phyloP scores from a whole-genome alignment of 495 filamentous ascomycete species.

The Aspergillus cavernicola region DNA sequence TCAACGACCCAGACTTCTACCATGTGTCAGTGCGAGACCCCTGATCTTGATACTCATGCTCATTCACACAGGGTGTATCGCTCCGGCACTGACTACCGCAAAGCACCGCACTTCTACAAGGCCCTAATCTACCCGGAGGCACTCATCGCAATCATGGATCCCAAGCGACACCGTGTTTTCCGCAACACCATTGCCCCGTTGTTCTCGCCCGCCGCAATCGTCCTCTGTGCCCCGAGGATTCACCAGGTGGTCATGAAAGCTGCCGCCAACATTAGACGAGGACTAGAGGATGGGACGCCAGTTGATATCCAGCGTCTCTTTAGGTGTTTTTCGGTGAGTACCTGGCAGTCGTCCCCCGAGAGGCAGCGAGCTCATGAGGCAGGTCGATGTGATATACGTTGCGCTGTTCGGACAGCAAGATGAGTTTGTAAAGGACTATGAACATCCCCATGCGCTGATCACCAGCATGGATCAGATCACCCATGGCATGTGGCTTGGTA shows the following conservation, averaged over 20 bases:
- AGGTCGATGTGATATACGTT: background rate
- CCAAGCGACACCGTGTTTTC: background rate
- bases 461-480: background rate
- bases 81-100: background rate
- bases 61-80: background rate
- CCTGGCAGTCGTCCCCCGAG: background rate
- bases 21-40: background rate
- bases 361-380: background rate
- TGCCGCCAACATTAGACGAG: background rate
- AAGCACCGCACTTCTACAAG: background rate
- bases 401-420: background rate
- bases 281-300: background rate
- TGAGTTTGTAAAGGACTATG: background rate
- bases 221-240: background rate
- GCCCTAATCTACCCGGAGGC: background rate
- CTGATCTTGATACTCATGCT: background rate
- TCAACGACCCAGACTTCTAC: slow-evolving; percentile 5
- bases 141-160: background rate
- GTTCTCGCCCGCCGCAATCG: background rate
- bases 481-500: background rate
- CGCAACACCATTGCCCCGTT: background rate
- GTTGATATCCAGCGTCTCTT: background rate
- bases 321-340: background rate
- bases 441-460: background rate
- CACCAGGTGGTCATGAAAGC: background rate